Evolutionary conservation across 2,329 filamentous ascomycete genomes (phyloP).

Genomic region (Diaporthe velutina): DNA sequence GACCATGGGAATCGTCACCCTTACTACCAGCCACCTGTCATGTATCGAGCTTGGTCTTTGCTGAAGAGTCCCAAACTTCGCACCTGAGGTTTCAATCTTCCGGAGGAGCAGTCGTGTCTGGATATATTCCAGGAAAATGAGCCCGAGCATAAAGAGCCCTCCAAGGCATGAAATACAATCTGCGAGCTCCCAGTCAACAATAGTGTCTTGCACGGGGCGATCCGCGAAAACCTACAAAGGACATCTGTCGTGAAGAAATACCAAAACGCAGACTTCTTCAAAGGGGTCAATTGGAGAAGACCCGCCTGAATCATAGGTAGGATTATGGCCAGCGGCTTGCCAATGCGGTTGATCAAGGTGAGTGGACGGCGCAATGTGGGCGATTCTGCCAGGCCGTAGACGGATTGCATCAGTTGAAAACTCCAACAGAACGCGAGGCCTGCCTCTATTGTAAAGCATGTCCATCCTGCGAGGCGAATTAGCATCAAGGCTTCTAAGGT

Average conservation of each 20-base stretch:
- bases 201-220: too few species aligned
- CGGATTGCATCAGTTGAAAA: slow-evolving; percentile 33
- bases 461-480: slow-evolving; percentile 28
- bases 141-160: slow-evolving; percentile 25
- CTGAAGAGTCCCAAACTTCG: slow-evolving; percentile 35
- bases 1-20: slow-evolving; percentile 27
- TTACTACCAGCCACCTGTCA: slow-evolving; percentile 37
- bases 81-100: slow-evolving; percentile 22
- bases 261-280: slow-evolving; percentile 30
- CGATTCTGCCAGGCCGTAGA: slow-evolving; percentile 32
- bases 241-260: slow-evolving; percentile 30
- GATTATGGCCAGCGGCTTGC: slow-evolving; percentile 29
- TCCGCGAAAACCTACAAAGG: slow-evolving; percentile 23
- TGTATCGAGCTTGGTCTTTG: slow-evolving; percentile 37
- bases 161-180: slow-evolving; percentile 24
- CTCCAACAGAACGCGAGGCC: slow-evolving; percentile 37
- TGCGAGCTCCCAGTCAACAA: background rate
- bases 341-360: slow-evolving; percentile 21
- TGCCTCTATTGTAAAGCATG: slow-evolving; percentile 28
- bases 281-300: background rate
- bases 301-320: slow-evolving; percentile 9
- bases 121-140: slow-evolving; percentile 37
- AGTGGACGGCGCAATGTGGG: slow-evolving; percentile 10
- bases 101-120: slow-evolving; percentile 35
- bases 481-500: background rate